Evolutionary conservation across 208 protist genomes (phyloP), one percentile per base, ranked within the genome.

Genomic region (Porcisia deanei): DNA sequence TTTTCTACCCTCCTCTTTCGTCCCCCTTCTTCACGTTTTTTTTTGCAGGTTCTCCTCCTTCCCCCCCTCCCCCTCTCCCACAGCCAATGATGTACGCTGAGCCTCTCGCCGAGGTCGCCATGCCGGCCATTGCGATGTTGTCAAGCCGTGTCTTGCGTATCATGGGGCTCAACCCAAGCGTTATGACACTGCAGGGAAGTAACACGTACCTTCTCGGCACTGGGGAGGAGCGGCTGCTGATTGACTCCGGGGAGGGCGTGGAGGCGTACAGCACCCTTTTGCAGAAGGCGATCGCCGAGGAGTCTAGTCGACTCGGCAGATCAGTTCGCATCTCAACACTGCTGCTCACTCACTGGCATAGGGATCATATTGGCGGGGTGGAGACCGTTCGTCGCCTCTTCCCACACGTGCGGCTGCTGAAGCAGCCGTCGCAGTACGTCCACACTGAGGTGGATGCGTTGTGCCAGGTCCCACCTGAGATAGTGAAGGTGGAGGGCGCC

Each of bases 161-260:
- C n/a, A 75, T 94, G 80, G 90, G 90, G 20, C 84, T 88, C 75
- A 92, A 94, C 76, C 90, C 90, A 4, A 67, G 86, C 34, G 64
- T 76, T 41, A 90, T 92, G 83, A 94, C 90, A 1, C 85, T 94
- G 2, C 77, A 91, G n/a, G 90, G 90, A 30, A 89, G 70, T 69
- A 94, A 94, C 83, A 92, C 88, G 14, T 94, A 92, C 67, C 81
- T 94, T 66, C 71, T 94, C 43, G 90, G 90, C 53, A 87, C 82
- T 1, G 90, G 88, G 8, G 25, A 34, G 34, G 66, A 84, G 43
- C 82, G 88, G 16, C 39, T 89, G 30, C 79, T 94, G 52, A 81
- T 94, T 58, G 90, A 94, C 80, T 86, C 86, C 14, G 90, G 88
- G 30, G 90, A 92, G 45, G 88, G 88, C 4, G 75, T 73, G 39